A percentile compares a stretch with the other conserved stretches of the same genome.
phyloP scores from a whole-genome alignment of 2,329 filamentous ascomycete genomes.

The Lecanoromycetidae sp. region DNA sequence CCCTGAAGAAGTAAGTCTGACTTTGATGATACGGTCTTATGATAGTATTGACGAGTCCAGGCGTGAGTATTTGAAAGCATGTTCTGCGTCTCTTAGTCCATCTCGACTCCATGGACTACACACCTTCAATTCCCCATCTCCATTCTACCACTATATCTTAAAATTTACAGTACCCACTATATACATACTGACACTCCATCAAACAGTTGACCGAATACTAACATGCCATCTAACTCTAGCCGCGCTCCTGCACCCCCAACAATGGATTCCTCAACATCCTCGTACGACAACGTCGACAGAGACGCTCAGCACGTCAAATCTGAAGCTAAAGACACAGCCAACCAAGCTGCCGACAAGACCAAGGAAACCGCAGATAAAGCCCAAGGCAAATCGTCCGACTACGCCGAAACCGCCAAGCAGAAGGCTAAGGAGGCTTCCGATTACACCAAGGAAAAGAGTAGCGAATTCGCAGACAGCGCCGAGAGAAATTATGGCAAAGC shows the following conservation, averaged over 20 bases:
- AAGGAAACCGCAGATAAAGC: slow-evolving; percentile 21
- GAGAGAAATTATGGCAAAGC: slow-evolving; percentile 13
- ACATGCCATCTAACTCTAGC: slow-evolving; percentile 22
- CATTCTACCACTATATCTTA: neutral
- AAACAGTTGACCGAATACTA: neutral
- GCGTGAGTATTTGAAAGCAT: no score
- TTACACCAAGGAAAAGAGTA: slow-evolving; percentile 22
- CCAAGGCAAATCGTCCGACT: slow-evolving; percentile 18
- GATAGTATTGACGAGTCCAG: no score
- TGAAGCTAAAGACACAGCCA: slow-evolving; percentile 27
- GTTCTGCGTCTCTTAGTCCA: no score
- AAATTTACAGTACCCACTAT: neutral
- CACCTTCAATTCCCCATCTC: neutral
- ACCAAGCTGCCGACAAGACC: slow-evolving; percentile 24
- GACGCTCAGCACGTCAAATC: slow-evolving; percentile 35
- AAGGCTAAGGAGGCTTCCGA: slow-evolving; percentile 19
- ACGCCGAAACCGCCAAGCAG: slow-evolving; percentile 21
- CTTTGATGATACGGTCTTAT: neutral
- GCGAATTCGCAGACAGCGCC: slow-evolving; percentile 17
- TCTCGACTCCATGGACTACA: no score
- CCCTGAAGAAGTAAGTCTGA: slow-evolving; percentile 34
- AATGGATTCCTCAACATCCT: slow-evolving; percentile 29
- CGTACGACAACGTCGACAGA: slow-evolving; percentile 36
- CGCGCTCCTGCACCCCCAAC: slow-evolving; percentile 31
- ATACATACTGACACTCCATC: neutral